These are phyloP conservation scores for Dactylellina haptotyla DNA, from an alignment of 2,329 filamentous ascomycete species.

Conservation along the genomic window DNA sequence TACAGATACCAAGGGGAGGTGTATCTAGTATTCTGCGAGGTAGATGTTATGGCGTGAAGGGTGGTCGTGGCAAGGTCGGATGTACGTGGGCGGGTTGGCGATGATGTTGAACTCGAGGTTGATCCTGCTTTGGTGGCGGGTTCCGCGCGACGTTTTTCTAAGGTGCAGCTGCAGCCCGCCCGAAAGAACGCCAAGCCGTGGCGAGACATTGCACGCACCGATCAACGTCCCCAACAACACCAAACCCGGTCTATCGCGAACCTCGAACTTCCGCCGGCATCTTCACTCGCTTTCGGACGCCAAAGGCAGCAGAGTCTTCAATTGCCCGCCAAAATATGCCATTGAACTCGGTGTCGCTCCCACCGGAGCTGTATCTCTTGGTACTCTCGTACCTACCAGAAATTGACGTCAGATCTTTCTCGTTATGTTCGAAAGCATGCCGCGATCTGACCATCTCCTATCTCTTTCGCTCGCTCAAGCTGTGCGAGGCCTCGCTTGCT, in stretches of 20 bases:
- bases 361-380: slow-evolving; percentile 15
- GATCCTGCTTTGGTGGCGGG: neutral
- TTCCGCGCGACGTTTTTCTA: neutral
- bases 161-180: neutral
- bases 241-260: too few species aligned
- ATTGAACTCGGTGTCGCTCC: neutral
- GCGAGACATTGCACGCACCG: neutral
- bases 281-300: too few species aligned
- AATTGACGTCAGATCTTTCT: slow-evolving; percentile 11
- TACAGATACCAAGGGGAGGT: too few species aligned
- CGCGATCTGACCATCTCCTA: slow-evolving; percentile 7
- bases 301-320: neutral
- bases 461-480: slow-evolving; percentile 12
- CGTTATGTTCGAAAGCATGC: slow-evolving; percentile 20
- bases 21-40: too few species aligned
- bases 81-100: neutral
- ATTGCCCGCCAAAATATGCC: neutral
- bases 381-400: neutral
- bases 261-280: too few species aligned
- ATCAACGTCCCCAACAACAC: too few species aligned
- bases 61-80: too few species aligned
- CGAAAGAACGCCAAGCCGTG: neutral
- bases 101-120: neutral
- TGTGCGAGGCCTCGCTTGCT: neutral
- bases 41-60: too few species aligned